Evolutionary conservation across 345 rosid species (phyloP).

Genomic region (Lumnitzera littorea): DNA sequence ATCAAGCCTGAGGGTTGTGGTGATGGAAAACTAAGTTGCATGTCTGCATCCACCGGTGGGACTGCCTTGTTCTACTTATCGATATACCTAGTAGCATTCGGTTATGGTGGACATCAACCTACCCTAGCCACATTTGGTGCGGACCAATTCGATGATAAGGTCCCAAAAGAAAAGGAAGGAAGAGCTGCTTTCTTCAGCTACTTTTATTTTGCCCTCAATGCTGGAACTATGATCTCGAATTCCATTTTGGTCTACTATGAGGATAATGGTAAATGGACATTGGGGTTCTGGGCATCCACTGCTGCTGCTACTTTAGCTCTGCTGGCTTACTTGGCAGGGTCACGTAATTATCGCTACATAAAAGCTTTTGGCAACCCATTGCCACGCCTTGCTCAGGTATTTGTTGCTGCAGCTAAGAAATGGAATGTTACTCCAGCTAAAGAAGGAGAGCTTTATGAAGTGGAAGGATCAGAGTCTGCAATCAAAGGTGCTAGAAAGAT

Average conservation of each 20-base stretch:
- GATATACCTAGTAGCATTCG: constrained; percentile 67
- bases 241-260: constrained; percentile 32
- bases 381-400: constrained; percentile 34
- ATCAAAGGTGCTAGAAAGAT: constrained; percentile 44
- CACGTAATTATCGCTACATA: constrained; percentile 17
- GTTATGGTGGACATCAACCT: constrained; percentile 91
- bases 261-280: constrained; percentile 32
- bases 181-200: constrained; percentile 31
- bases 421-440: constrained; percentile 17
- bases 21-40: constrained; percentile 34
- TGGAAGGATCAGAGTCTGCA: constrained; percentile 28
- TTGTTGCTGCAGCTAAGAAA: constrained; percentile 30
- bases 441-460: constrained; percentile 23
- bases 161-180: constrained; percentile 12
- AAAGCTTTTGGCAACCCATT: constrained; percentile 36
- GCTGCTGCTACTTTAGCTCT: constrained; percentile 26
- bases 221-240: constrained; percentile 33
- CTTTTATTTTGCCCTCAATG: constrained; percentile 35
- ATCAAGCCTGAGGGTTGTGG: constrained; percentile 70
- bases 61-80: constrained; percentile 52
- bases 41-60: constrained; percentile 31
- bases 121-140: constrained; percentile 86
- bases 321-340: constrained; percentile 15
- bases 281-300: constrained; percentile 27
- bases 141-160: constrained; percentile 39